Conservation (phyloP, 2,329 filamentous ascomycete species). For the Colletotrichum gloeosporioides region DNA sequence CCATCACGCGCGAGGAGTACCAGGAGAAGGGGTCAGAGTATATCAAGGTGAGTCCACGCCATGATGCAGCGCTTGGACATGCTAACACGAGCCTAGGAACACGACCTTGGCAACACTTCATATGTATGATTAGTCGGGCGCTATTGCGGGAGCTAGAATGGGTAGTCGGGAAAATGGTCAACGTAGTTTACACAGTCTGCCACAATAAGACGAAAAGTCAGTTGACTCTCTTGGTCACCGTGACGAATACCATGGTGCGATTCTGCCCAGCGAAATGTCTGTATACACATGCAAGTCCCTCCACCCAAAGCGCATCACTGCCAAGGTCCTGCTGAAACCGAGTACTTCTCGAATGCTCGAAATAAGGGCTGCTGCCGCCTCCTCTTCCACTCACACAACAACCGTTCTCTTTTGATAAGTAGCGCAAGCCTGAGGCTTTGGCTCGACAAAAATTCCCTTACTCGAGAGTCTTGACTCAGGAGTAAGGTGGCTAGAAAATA, state of each 20-base stretch:
- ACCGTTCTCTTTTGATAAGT: constrained; percentile 10
- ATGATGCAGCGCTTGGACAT: background rate
- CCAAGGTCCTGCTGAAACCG: background rate
- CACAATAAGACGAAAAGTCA: background rate
- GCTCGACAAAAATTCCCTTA: background rate
- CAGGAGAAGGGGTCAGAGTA: constrained; percentile 93
- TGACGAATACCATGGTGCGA: background rate
- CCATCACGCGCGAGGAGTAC: constrained; percentile 83
- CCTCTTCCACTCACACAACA: background rate
- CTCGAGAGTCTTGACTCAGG: background rate
- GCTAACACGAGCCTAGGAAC: constrained; percentile 52
- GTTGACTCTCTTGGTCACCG: background rate
- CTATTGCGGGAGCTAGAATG: background rate
- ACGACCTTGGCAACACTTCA: constrained; percentile 68
- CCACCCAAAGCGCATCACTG: background rate
- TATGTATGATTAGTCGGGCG: constrained; percentile 43
- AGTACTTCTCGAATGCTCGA: background rate
- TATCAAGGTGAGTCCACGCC: constrained; percentile 70
- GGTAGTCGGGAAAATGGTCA: background rate
- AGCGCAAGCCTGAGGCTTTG: background rate
- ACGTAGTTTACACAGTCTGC: background rate
- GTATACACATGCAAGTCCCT: background rate
- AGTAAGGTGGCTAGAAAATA: background rate
- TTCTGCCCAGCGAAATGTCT: background rate
- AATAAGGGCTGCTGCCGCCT: background rate